Evolutionary conservation across 2,329 filamentous ascomycete species (phyloP).

Genomic region (Fusarium concolor): DNA sequence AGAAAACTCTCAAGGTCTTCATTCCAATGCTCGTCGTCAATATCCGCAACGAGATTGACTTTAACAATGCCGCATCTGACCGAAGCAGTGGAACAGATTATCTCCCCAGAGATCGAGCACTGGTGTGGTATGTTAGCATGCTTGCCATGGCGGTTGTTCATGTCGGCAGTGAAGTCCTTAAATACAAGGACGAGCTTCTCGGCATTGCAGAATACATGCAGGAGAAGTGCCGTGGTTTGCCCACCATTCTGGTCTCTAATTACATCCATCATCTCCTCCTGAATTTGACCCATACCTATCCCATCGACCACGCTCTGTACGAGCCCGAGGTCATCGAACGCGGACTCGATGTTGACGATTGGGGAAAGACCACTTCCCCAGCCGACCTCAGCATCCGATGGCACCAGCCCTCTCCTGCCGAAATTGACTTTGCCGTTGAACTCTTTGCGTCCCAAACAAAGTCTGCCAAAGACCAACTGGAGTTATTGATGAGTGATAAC

Average conservation of each 20-base stretch:
- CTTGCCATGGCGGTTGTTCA: constrained; percentile 98
- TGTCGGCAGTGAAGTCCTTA: constrained; percentile 88
- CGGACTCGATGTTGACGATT: constrained; percentile 81
- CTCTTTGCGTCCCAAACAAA: constrained; percentile 87
- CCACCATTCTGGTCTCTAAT: constrained; percentile 96
- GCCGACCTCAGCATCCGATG: constrained; percentile 85
- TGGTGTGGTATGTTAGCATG: constrained; percentile 98
- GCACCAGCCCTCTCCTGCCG: constrained; percentile 84
- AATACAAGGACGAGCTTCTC: constrained; percentile 89
- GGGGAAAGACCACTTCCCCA: constrained; percentile 83
- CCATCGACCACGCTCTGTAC: constrained; percentile 88
- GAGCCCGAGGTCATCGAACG: constrained; percentile 78
- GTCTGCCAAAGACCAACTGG: constrained; percentile 79
- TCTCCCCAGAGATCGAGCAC: constrained; percentile 87
- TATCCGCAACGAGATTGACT: constrained; percentile 96
- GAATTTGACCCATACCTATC: constrained; percentile 94
- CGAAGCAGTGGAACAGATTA: constrained; percentile 94
- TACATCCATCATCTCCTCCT: constrained; percentile 96
- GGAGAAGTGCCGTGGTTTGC: constrained; percentile 90
- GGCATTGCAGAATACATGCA: constrained; percentile 97
- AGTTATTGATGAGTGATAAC: constrained; percentile 82
- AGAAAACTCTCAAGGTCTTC: constrained; percentile 91
- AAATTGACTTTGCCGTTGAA: constrained; percentile 89
- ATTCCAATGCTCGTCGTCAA: constrained; percentile 90
- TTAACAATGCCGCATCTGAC: constrained; percentile 95